Evolutionary conservation across 2,329 filamentous ascomycete species (phyloP), one percentile per base, ranked within the genome.

Genomic region (Talaromyces verruculosus): DNA sequence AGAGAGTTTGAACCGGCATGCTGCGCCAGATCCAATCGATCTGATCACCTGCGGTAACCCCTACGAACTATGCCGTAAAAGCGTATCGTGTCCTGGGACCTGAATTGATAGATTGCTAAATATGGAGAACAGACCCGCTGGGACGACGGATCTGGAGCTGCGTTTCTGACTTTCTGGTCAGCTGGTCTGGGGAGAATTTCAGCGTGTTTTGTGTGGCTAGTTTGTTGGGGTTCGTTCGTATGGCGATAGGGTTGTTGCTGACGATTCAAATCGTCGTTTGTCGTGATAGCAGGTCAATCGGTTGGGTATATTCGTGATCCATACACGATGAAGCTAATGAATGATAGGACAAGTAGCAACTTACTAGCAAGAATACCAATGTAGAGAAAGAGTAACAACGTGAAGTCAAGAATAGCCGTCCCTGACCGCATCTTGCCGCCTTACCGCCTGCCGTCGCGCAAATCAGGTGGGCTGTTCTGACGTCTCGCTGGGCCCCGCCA

Each of bases 391-490:
- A 22, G 25, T 22, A 22, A 25, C 5, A 22, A 25, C 5, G 10
- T 2, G 45, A 25, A 37, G 30, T 33, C 3, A 13, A 7, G 37
- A 39, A 43, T 17, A 19, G 37, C 65, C 65, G 65, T 66, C 37
- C 60, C 65, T 66, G 60, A 60, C 65, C 65, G 65, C 61, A 66
- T 63, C 60, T 63, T 66, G 65, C 65, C 65, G 65, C 25, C 65
- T 45, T 28, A 60, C 57, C 57, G 57, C 57, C 57, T 45, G 22
- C 37, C 33, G 30, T 37, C 33, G n/a, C 30, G 45, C 60, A 53
- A 62, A 62, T 62, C 60, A 62, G 33, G 47, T 63, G 47, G 33
- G 53, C 45, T 37, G 35, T 22, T 30, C 39, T 60, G 57, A 60
- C 57, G 57, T 60, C 57, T 43, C 57, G 33, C 19, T 8, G 22